Conservation (phyloP, 306 rosid species). For the Quillaja saponaria region DNA sequence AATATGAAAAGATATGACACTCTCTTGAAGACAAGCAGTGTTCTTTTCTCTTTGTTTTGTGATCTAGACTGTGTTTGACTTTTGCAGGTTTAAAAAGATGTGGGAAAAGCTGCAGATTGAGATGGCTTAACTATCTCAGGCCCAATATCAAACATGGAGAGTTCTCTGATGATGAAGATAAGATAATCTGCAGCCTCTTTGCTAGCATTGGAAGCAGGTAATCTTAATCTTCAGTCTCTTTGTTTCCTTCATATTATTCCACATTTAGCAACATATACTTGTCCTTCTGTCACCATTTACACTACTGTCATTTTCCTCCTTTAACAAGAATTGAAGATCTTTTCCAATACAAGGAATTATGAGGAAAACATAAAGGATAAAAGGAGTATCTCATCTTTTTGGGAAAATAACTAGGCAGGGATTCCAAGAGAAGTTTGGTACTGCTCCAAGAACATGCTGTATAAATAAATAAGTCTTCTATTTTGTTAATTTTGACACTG, state of each 20-base stretch:
- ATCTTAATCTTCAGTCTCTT: not conserved
- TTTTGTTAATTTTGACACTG: not conserved
- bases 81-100: constrained; percentile 79
- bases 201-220: constrained; percentile 96
- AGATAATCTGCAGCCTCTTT: constrained; percentile 72
- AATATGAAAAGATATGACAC: constrained; percentile 8
- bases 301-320: not conserved
- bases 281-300: not conserved
- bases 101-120: constrained; percentile 91
- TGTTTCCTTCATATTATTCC: not conserved
- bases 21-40: not conserved
- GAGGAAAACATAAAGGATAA: not conserved
- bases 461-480: not conserved
- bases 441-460: not conserved
- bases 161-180: constrained; percentile 83
- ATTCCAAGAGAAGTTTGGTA: not conserved
- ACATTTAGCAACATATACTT: not conserved
- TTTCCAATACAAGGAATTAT: constrained; percentile 10
- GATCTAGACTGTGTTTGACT: constrained; percentile 20
- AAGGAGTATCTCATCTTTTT: not conserved
- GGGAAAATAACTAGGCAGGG: not conserved
- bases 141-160: constrained; percentile 92
- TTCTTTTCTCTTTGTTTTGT: constrained; percentile 3
- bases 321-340: not conserved
- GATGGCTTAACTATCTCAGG: constrained; percentile 95